Conservation (phyloP, 1,284 basidiomycete species). For the Heterobasidion occidentale region DNA sequence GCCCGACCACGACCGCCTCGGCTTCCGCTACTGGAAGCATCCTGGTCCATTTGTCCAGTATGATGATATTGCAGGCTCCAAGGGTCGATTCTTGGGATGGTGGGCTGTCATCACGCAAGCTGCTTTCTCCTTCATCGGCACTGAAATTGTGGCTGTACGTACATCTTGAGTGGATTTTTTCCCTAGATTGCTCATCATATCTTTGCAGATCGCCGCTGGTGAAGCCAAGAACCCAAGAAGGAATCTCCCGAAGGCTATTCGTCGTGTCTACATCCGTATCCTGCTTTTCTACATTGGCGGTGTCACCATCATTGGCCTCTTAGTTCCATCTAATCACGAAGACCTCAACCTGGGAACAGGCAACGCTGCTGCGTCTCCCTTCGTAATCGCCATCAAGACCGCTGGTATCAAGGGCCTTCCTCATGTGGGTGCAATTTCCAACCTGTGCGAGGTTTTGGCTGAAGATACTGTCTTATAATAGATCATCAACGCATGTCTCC, state of each 20-base stretch:
- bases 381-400: slow-evolving; percentile 72
- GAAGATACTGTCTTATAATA: slow-evolving; percentile 12
- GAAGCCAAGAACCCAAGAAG: slow-evolving; percentile 64
- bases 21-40: slow-evolving; percentile 44
- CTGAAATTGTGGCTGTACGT: slow-evolving; percentile 71
- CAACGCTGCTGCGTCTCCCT: slow-evolving; percentile 70
- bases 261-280: slow-evolving; percentile 68
- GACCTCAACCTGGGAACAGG: slow-evolving; percentile 46
- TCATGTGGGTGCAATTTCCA: slow-evolving; percentile 15
- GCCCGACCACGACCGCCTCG: slow-evolving; percentile 41
- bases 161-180: slow-evolving; percentile 6
- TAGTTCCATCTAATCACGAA: slow-evolving; percentile 62
- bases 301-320: slow-evolving; percentile 60
- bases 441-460: not conserved
- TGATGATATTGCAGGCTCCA: slow-evolving; percentile 32
- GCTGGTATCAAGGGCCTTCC: slow-evolving; percentile 75
- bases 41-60: slow-evolving; percentile 50
- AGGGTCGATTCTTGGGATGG: slow-evolving; percentile 47
- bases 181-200: not conserved
- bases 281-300: slow-evolving; percentile 62
- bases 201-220: slow-evolving; percentile 57
- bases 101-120: slow-evolving; percentile 48
- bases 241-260: slow-evolving; percentile 63
- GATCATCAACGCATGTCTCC: slow-evolving; percentile 82
- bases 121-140: slow-evolving; percentile 72